phyloP scores from a whole-genome alignment of 352 stramenopile genomes.

The Globisporangium uncinulatum region DNA sequence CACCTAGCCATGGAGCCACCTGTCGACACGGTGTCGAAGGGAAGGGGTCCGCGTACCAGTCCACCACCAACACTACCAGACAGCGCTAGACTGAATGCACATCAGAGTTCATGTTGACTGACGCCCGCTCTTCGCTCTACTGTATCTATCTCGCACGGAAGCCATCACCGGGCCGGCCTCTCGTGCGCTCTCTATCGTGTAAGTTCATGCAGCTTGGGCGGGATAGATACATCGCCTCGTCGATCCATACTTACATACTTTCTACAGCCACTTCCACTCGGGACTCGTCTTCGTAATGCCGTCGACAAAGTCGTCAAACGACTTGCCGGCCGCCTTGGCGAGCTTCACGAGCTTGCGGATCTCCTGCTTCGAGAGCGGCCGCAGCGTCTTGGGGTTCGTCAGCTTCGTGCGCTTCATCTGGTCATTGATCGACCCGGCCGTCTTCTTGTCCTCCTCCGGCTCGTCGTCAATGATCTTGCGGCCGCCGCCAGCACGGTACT shows the following conservation, averaged over 20 bases:
- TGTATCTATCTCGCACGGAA: too few relatives aligned
- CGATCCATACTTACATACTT: too few relatives aligned
- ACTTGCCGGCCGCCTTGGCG: slow-evolving; percentile 4
- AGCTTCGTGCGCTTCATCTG: slow-evolving; percentile 3
- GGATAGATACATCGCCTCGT: too few relatives aligned
- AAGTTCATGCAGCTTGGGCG: too few relatives aligned
- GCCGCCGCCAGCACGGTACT: slow-evolving; percentile 58
- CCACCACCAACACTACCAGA: too few relatives aligned
- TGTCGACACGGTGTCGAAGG: too few relatives aligned
- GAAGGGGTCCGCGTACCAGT: too few relatives aligned
- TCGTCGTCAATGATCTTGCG: slow-evolving; percentile 61
- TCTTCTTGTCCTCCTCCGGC: slow-evolving; percentile 30
- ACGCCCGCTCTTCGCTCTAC: background rate
- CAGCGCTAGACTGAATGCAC: too few relatives aligned
- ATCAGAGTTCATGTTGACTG: too few relatives aligned
- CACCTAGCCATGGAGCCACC: too few relatives aligned
- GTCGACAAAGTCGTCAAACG: slow-evolving; percentile 5
- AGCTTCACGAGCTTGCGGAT: slow-evolving; percentile 2
- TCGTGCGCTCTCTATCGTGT: background rate
- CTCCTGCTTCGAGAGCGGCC: slow-evolving; percentile 5
- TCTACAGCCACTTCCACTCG: slow-evolving; percentile 6
- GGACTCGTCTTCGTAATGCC: slow-evolving; percentile 2
- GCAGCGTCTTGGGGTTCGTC: slow-evolving; percentile 7
- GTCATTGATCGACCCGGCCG: slow-evolving; percentile 2
- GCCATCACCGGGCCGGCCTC: background rate